A percentile compares a stretch with the other conserved stretches of the same genome.
These are phyloP conservation scores for Plasmodium yoelii DNA, from an alignment of 169 alveolate genomes.

Conservation along the genomic window DNA sequence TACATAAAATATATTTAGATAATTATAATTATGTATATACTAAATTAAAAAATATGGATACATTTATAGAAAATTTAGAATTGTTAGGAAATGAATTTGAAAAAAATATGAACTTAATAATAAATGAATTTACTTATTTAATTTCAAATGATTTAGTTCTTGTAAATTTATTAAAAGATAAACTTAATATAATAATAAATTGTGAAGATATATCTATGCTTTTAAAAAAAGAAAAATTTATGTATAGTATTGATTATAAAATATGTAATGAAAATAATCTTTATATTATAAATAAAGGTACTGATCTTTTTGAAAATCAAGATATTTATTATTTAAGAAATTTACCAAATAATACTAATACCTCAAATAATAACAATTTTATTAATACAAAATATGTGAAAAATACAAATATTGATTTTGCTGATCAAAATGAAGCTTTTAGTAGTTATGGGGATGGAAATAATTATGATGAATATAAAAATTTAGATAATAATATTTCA, in stretches of 20 bases:
- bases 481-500: no score
- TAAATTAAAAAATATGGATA: constrained; percentile 44
- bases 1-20: constrained; percentile 46
- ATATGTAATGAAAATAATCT: constrained; percentile 4
- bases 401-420: no score
- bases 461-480: no score
- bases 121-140: constrained; percentile 9
- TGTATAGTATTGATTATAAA: constrained; percentile 9
- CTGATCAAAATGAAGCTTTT: no score
- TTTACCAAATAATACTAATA: no score
- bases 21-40: constrained; percentile 4
- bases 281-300: constrained; percentile 10
- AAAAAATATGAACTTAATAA: constrained; percentile 23
- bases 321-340: no score
- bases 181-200: constrained; percentile 5
- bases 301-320: background rate
- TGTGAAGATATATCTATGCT: constrained; percentile 15
- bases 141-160: constrained; percentile 20
- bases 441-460: no score
- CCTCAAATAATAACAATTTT: no score
- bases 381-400: no score
- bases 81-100: constrained; percentile 31
- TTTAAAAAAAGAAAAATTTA: constrained; percentile 2
- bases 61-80: constrained; percentile 16
- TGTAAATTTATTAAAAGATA: background rate